Conservation (phyloP, 2,329 filamentous ascomycete genomes). For the Exophiala lecanii-corni region DNA sequence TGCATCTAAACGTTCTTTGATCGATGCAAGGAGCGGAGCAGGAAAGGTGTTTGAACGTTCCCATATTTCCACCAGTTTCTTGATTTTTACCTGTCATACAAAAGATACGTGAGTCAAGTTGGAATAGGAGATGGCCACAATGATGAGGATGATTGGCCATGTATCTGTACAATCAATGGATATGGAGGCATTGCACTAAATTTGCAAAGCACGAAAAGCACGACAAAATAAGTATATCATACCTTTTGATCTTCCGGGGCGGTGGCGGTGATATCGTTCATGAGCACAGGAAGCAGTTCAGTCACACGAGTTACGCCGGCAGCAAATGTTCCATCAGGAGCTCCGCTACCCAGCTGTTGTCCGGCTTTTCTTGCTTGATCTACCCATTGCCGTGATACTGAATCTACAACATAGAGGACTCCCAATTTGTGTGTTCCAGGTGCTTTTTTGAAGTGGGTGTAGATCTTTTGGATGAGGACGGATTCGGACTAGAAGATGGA, state of each 20-base stretch:
- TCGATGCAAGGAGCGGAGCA: conserved; percentile 67
- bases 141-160: too few species aligned
- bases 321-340: conserved; percentile 86
- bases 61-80: conserved; percentile 95
- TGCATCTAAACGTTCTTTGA: conserved; percentile 73
- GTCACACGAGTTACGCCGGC: conserved; percentile 95
- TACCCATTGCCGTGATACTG: conserved; percentile 97
- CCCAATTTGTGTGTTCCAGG: conserved; percentile 94
- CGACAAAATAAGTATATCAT: conserved; percentile 43
- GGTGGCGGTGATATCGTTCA: conserved; percentile 88
- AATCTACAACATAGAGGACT: conserved; percentile 99
- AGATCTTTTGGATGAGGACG: conserved; percentile 90
- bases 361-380: conserved; percentile 85
- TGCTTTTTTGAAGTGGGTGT: conserved; percentile 94
- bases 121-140: too few species aligned
- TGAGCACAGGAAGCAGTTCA: conserved; percentile 85
- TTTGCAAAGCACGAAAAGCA: not conserved
- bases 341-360: conserved; percentile 73
- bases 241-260: conserved; percentile 95
- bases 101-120: conserved; percentile 45
- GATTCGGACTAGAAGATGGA: conserved; percentile 70
- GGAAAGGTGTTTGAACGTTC: conserved; percentile 93
- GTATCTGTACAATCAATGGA: too few species aligned
- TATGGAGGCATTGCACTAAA: too few species aligned
- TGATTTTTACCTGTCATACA: conserved; percentile 81